phyloP scores from a whole-genome alignment of 2,329 filamentous ascomycete genomes.

The Fusarium longipes region DNA sequence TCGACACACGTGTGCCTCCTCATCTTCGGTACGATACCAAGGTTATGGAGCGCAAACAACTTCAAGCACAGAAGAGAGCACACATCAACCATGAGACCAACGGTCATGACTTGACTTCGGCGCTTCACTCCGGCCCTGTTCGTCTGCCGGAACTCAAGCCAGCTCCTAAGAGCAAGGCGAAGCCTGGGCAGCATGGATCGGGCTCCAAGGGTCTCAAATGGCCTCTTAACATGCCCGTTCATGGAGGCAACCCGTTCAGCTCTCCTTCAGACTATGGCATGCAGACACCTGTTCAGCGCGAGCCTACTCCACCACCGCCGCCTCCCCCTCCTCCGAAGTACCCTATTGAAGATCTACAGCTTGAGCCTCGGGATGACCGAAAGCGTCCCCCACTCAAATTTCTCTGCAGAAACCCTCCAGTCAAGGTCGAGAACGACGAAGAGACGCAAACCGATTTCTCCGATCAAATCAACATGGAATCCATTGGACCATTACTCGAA shows the following conservation, averaged over 20 bases:
- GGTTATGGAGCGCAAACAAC: conserved; percentile 79
- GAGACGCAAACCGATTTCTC: conserved; percentile 23
- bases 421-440: conserved; percentile 56
- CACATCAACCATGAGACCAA: conserved; percentile 58
- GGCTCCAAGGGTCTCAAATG: conserved; percentile 59
- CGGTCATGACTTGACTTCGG: conserved; percentile 51
- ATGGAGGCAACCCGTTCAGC: conserved; percentile 60
- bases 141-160: conserved; percentile 80
- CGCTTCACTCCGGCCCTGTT: conserved; percentile 57
- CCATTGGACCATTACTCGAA: conserved; percentile 86
- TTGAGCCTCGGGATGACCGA: conserved; percentile 73
- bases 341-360: conserved; percentile 91
- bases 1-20: conserved; percentile 86
- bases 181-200: conserved; percentile 53
- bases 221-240: conserved; percentile 47
- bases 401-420: conserved; percentile 73
- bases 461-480: conserved; percentile 78
- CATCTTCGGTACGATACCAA: conserved; percentile 86
- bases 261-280: conserved; percentile 58
- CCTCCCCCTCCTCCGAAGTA: conserved; percentile 87
- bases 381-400: conserved; percentile 82
- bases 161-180: conserved; percentile 75
- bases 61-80: conserved; percentile 73
- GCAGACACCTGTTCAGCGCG: conserved; percentile 42
- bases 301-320: conserved; percentile 66